A percentile compares a stretch with the other conserved stretches of the same genome.
Evolutionary conservation across 208 protist genomes (phyloP).

Genomic region (Trypanosoma avium): DNA sequence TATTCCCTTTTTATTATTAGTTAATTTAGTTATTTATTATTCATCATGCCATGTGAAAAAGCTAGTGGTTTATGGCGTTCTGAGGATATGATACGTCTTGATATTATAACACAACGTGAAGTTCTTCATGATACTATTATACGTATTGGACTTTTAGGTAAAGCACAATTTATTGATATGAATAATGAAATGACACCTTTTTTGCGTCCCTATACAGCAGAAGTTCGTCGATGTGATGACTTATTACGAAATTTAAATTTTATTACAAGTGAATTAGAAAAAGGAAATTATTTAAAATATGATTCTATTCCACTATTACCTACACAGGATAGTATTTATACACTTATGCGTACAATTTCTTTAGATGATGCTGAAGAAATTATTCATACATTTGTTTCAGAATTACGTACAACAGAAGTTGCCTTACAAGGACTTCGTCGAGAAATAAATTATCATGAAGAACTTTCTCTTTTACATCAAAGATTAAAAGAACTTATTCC

Average conservation of each 20-base stretch:
- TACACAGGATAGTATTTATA: not conserved
- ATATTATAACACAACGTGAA: conserved; percentile 91
- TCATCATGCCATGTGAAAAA: conserved; percentile 12
- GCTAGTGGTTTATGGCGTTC: conserved; percentile 78
- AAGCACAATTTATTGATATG: conserved; percentile 93
- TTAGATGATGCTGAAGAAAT: conserved; percentile 9
- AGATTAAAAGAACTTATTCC: conserved; percentile 11
- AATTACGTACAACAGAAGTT: conserved; percentile 36
- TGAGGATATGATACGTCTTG: conserved; percentile 92
- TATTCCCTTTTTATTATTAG: not conserved
- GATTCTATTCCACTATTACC: conserved; percentile 25
- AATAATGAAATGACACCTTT: conserved; percentile 70
- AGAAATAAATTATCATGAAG: conserved; percentile 49
- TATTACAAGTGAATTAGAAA: conserved; percentile 64
- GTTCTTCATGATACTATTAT: conserved; percentile 87
- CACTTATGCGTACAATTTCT: not conserved
- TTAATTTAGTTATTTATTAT: no score
- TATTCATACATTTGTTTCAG: conserved; percentile 31
- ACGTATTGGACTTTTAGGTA: conserved; percentile 87
- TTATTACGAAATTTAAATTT: conserved; percentile 82
- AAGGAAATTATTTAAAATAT: conserved; percentile 39
- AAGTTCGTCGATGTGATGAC: conserved; percentile 92
- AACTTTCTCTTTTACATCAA: conserved; percentile 25
- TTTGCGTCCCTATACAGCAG: conserved; percentile 88
- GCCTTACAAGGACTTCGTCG: conserved; percentile 43